Evolutionary conservation across 129 eudicot species (phyloP).

Genomic region (Saussurea involucrata): DNA sequence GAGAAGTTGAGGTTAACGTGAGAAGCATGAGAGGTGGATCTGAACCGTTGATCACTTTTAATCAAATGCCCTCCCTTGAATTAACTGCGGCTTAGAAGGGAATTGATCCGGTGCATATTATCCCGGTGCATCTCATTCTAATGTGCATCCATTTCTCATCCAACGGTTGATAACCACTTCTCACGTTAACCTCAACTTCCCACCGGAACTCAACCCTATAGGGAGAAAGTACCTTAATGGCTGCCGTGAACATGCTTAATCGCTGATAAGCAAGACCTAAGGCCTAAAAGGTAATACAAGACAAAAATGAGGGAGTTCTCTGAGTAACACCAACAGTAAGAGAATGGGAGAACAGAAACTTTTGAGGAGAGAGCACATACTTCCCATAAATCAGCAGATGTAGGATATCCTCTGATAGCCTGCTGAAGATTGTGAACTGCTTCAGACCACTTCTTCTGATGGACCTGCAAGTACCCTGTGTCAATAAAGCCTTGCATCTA

Average conservation of each 20-base stretch:
- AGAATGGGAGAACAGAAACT: conserved; percentile 1
- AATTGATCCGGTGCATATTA: too few species aligned
- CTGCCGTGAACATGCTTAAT: conserved; percentile 95
- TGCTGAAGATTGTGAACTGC: conserved; percentile 93
- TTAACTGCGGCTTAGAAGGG: too few species aligned
- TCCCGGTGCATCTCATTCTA: too few species aligned
- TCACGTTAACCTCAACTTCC: too few species aligned
- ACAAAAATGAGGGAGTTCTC: conserved; percentile 18
- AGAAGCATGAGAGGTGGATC: too few species aligned
- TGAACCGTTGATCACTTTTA: too few species aligned
- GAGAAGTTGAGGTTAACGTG: too few species aligned
- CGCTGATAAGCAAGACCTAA: conserved; percentile 94
- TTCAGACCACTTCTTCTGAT: conserved; percentile 81
- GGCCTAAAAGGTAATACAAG: conserved; percentile 45
- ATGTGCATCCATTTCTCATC: too few species aligned
- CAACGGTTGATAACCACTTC: too few species aligned
- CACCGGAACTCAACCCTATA: too few species aligned
- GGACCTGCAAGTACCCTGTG: conserved; percentile 47
- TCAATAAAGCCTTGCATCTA: background rate
- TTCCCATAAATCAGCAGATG: conserved; percentile 98
- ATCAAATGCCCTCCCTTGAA: too few species aligned
- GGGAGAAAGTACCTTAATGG: conserved; percentile 66
- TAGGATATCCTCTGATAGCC: conserved; percentile 92
- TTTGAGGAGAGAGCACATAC: conserved; percentile 33
- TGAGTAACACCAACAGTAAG: conserved; percentile 3